Conservation (phyloP, 2,329 filamentous ascomycete genomes). For the Penicillium sp. region DNA sequence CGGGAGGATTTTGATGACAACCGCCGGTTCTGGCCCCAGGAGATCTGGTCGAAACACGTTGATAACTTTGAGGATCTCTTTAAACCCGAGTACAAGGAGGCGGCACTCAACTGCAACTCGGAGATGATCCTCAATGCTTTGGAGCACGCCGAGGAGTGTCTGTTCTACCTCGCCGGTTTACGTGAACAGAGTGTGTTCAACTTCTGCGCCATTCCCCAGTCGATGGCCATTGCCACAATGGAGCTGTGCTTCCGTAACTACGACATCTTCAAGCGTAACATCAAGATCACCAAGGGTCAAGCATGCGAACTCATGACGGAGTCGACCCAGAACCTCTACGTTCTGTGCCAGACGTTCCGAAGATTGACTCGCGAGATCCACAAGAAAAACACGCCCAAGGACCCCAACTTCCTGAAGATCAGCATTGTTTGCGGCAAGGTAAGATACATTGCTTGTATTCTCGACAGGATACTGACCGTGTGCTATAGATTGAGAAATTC, state of each 20-base stretch:
- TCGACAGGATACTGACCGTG: conserved; percentile 5
- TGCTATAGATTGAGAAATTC: conserved; percentile 76
- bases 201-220: conserved; percentile 93
- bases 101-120: conserved; percentile 78
- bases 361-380: conserved; percentile 75
- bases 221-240: conserved; percentile 94
- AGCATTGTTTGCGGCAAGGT: conserved; percentile 86
- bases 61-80: conserved; percentile 86
- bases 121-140: conserved; percentile 93
- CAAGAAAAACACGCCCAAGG: conserved; percentile 87
- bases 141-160: conserved; percentile 79
- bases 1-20: conserved; percentile 84
- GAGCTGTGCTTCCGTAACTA: conserved; percentile 91
- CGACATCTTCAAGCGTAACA: conserved; percentile 73
- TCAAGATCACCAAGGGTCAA: conserved; percentile 96
- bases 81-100: conserved; percentile 68
- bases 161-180: conserved; percentile 96
- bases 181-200: conserved; percentile 98
- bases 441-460: conserved; percentile 22
- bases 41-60: conserved; percentile 96
- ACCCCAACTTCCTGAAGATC: conserved; percentile 88
- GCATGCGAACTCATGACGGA: conserved; percentile 89
- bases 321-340: conserved; percentile 81
- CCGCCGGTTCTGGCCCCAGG: conserved; percentile 88
- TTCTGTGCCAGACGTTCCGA: conserved; percentile 78